Conservation (phyloP, 768 basidiomycete genomes). For the Rhodosporidiobolus odoratus region DNA sequence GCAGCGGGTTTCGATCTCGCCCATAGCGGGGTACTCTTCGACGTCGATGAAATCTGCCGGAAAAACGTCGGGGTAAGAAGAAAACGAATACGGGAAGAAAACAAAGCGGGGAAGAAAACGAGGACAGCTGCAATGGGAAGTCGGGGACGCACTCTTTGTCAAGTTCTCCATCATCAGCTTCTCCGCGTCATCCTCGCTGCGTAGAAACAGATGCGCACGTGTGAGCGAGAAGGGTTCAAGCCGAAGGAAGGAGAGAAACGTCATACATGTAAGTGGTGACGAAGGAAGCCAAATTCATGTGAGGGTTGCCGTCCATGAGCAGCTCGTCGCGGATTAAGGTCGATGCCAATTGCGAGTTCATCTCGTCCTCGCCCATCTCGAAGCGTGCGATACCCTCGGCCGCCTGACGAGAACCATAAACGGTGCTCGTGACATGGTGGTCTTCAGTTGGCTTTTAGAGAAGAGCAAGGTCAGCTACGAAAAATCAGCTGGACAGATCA, state of each 20-base stretch:
- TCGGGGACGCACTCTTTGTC: slow-evolving; percentile 8
- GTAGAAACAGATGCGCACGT: no score
- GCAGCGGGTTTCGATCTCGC: slow-evolving; percentile 36
- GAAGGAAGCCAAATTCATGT: neutral
- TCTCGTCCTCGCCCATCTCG: slow-evolving; percentile 37
- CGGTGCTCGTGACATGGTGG: slow-evolving; percentile 20
- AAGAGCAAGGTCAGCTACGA: neutral
- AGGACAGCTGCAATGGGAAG: no score
- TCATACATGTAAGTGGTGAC: slow-evolving; percentile 40
- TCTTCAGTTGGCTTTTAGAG: neutral
- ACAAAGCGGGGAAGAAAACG: neutral
- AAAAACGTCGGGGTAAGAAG: slow-evolving; percentile 8
- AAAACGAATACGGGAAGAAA: neutral
- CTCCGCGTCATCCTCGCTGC: slow-evolving; percentile 40
- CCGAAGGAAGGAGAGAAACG: slow-evolving; percentile 20
- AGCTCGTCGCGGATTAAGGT: slow-evolving; percentile 31
- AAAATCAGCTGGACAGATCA: no score
- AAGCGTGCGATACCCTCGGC: slow-evolving; percentile 24
- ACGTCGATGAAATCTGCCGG: slow-evolving; percentile 38
- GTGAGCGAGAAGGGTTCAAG: neutral
- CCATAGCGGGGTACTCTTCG: slow-evolving; percentile 33
- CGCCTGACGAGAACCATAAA: slow-evolving; percentile 33
- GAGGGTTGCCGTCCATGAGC: slow-evolving; percentile 36
- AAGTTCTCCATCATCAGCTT: slow-evolving; percentile 41
- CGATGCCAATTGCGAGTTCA: slow-evolving; percentile 21